Evolutionary conservation across 257 asterid genomes (phyloP).

Genomic region (Solanum sejunctum): DNA sequence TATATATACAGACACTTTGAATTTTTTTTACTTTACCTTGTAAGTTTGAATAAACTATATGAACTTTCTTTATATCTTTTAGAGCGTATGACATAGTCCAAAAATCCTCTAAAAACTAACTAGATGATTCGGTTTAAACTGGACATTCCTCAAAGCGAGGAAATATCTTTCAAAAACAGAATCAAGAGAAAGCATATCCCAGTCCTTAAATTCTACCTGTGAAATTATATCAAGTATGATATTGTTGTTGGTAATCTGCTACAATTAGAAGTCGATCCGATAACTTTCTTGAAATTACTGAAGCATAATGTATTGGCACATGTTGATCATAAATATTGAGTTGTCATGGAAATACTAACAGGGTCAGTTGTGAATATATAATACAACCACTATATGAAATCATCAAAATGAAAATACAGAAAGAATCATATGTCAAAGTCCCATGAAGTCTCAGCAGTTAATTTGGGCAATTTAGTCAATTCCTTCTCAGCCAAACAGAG

Average conservation of each 20-base stretch:
- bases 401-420: background rate
- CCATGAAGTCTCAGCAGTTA: conserved; percentile 75
- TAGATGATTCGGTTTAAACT: too few species aligned
- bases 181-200: too few species aligned
- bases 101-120: too few species aligned
- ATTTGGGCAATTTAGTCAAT: conserved; percentile 30
- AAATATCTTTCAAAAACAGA: too few species aligned
- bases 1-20: too few species aligned
- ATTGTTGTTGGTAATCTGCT: background rate
- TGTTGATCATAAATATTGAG: background rate
- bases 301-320: background rate
- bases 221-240: too few species aligned
- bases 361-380: background rate
- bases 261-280: background rate
- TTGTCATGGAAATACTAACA: background rate
- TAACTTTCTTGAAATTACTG: background rate
- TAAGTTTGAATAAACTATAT: background rate
- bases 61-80: too few species aligned
- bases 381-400: background rate
- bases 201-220: background rate
- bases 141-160: too few species aligned
- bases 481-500: conserved; percentile 55
- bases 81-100: too few species aligned
- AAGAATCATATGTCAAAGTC: conserved; percentile 54
- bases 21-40: too few species aligned